Evolutionary conservation across 73 alveolate genomes (phyloP), one percentile per base, ranked within the genome.

Genomic region (Stentor coeruleus): DNA sequence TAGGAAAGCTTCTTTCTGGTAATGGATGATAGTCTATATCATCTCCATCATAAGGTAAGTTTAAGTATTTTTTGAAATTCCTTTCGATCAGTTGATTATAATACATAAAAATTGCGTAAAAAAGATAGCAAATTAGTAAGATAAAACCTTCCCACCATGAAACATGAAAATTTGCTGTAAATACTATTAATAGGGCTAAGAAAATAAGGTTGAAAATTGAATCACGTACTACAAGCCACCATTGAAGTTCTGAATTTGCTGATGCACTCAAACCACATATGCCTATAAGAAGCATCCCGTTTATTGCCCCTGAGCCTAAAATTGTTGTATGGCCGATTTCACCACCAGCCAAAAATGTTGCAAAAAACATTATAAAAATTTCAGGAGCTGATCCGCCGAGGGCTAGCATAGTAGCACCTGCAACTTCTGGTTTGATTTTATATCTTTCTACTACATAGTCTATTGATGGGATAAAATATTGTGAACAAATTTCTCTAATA

Each of bases 211-310:
- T 40, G 37, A 37, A 75, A 15, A 75, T 31, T 20, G 58, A 39
- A 38, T 75, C 83, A 37, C 83, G 26, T 75, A 35, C 59, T 1
- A 75, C 74, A 1, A 14, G 81, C 83, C 83, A 75, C 58, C 83
- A 75, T 36, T 37, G 59, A 39, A 75, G 83, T 40, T 75, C 59
- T 1, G 38, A 14, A 38, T 14, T 66, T 39, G 77, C 6, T 75
- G n/a, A 37, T 20, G 81, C 66, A 75, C 35, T 1, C 66, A 75
- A 20, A 38, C 59, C 66, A 38, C 83, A 75, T 0, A 66, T 66
- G 37, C 79, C 79, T 1, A 66, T 31, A 33, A 20, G 39, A 20
- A 66, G 79, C 37, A 66, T 66, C 20, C 40, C 83, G n/a, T 75
- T 75, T 20, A 75, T 26, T 6, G 72, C 83, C 1, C 81, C 83